phyloP scores from a whole-genome alignment of 345 rosid species.

The Euphorbia tirucalli region DNA sequence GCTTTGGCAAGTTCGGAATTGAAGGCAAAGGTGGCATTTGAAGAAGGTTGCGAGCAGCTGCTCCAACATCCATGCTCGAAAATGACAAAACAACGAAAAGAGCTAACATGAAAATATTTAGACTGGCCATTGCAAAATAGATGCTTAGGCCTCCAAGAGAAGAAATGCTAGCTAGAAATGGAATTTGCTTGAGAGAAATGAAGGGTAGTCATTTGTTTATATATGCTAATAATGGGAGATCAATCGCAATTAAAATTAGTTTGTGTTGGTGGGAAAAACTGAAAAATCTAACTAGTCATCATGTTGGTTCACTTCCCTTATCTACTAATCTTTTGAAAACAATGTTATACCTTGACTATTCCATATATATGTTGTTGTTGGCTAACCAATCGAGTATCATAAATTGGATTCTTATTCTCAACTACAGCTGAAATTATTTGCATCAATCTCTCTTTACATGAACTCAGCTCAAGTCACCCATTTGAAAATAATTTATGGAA shows the following conservation, averaged over 20 bases:
- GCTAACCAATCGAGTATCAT: no score
- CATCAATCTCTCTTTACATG: no score
- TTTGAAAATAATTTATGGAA: no score
- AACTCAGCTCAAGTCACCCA: no score
- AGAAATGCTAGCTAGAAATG: not conserved
- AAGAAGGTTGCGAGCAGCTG: conserved; percentile 31
- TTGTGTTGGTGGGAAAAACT: not conserved
- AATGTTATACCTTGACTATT: no score
- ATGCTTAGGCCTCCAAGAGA: not conserved
- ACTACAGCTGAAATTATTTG: no score
- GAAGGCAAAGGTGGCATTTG: conserved; percentile 22
- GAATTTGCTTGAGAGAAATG: not conserved
- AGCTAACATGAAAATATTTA: not conserved
- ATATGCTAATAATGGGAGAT: not conserved
- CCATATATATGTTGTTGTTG: no score
- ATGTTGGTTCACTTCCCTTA: no score
- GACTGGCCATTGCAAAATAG: not conserved
- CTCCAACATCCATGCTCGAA: conserved; percentile 15
- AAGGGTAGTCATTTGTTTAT: not conserved
- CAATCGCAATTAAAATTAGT: no score
- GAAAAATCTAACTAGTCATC: no score
- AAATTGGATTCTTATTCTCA: no score
- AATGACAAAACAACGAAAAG: conserved; percentile 17
- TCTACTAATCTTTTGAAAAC: no score
- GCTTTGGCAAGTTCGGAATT: conserved; percentile 6